These are phyloP conservation scores for Didymella pinodella DNA, from an alignment of 2,329 filamentous ascomycete genomes.

Conservation along the genomic window DNA sequence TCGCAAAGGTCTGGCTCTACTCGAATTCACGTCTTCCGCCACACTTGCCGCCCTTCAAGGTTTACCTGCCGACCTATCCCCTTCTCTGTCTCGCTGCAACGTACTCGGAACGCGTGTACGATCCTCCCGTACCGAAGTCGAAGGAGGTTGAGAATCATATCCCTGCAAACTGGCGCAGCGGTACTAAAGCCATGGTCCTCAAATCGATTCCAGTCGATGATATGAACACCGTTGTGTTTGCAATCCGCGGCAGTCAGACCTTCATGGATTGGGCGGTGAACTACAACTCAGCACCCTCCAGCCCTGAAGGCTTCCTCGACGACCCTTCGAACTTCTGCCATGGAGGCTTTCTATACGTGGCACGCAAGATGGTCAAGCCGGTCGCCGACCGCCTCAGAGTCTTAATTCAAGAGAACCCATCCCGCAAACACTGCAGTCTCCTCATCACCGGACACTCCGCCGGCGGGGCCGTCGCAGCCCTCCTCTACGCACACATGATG, in stretches of 20 bases:
- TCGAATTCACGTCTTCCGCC: conserved; percentile 77
- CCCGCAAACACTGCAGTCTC: conserved; percentile 70
- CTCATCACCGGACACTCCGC: conserved; percentile 88
- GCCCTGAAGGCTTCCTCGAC: conserved; percentile 76
- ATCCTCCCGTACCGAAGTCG: conserved; percentile 59
- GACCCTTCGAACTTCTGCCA: conserved; percentile 81
- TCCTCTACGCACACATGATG: conserved; percentile 86
- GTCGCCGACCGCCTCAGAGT: conserved; percentile 74
- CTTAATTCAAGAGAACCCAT: conserved; percentile 75
- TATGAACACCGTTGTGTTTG: conserved; percentile 81
- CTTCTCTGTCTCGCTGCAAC: conserved; percentile 80
- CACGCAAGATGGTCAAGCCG: conserved; percentile 75
- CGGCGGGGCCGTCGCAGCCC: conserved; percentile 80
- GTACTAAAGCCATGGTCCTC: conserved; percentile 86
- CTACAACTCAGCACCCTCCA: conserved; percentile 71
- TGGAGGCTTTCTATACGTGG: conserved; percentile 78
- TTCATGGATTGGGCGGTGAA: conserved; percentile 91
- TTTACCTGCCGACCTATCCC: conserved; percentile 79
- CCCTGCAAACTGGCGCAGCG: conserved; percentile 72
- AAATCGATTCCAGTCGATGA: conserved; percentile 82
- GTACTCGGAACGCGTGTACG: conserved; percentile 79
- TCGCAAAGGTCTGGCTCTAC: conserved; percentile 80
- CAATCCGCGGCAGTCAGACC: conserved; percentile 79
- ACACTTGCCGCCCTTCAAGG: conserved; percentile 70
- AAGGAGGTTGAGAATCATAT: conserved; percentile 74